Conservation (phyloP, 2,329 filamentous ascomycete genomes). For the Setomelanomma holmii region DNA sequence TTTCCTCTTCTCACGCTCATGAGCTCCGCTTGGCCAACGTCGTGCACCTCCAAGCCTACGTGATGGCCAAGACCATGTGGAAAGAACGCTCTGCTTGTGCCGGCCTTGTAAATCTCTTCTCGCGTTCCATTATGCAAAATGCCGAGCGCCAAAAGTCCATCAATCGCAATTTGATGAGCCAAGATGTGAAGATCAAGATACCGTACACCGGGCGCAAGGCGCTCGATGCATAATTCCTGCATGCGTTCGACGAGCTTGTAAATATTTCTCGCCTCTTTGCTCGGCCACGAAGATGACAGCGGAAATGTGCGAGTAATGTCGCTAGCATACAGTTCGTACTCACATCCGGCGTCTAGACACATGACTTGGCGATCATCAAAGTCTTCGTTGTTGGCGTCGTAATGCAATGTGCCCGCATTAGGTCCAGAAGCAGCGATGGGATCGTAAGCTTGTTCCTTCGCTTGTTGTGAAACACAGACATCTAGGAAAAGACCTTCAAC, state of each 20-base stretch:
- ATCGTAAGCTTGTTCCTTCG: slow-evolving; percentile 81
- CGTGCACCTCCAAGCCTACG: slow-evolving; percentile 91
- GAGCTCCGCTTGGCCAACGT: slow-evolving; percentile 54
- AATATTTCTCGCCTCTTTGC: slow-evolving; percentile 72
- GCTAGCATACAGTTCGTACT: slow-evolving; percentile 84
- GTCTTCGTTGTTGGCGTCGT: slow-evolving; percentile 77
- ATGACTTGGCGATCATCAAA: slow-evolving; percentile 75
- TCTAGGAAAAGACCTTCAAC: slow-evolving; percentile 80
- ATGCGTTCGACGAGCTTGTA: slow-evolving; percentile 81
- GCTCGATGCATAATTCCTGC: slow-evolving; percentile 76
- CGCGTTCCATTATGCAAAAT: slow-evolving; percentile 70
- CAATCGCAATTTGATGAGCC: slow-evolving; percentile 75
- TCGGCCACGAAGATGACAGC: slow-evolving; percentile 71
- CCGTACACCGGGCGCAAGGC: slow-evolving; percentile 71
- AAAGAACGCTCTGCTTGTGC: slow-evolving; percentile 89
- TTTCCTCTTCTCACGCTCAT: slow-evolving; percentile 41
- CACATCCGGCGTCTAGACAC: slow-evolving; percentile 85
- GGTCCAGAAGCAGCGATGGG: slow-evolving; percentile 85
- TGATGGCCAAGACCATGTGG: slow-evolving; percentile 92
- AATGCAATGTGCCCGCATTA: slow-evolving; percentile 89
- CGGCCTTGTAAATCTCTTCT: slow-evolving; percentile 75
- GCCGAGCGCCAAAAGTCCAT: slow-evolving; percentile 73
- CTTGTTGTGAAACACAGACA: slow-evolving; percentile 74
- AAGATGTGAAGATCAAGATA: slow-evolving; percentile 77
- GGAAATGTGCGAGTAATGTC: slow-evolving; percentile 92